Percentiles rank a stretch among this genome's conserved stretches.
Conservation (phyloP, 179 eudicot genomes). For the Actinidia polygama region DNA sequence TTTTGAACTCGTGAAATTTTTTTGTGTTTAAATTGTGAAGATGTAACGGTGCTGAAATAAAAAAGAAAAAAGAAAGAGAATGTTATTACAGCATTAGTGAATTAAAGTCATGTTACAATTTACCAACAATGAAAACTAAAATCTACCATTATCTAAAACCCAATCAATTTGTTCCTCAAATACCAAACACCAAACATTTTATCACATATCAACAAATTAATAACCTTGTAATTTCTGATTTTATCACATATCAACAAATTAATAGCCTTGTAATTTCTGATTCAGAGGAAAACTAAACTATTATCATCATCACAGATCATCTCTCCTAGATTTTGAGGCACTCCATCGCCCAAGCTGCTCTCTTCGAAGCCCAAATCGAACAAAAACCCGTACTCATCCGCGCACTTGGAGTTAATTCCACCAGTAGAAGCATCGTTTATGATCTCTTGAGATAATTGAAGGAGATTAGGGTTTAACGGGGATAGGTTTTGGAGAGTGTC, state of each 20-base stretch:
- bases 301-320: constrained; percentile 9
- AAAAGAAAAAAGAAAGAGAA: too few relatives aligned
- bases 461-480: constrained; percentile 22
- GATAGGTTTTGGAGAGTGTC: constrained; percentile 7
- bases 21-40: too few relatives aligned
- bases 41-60: too few relatives aligned
- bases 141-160: neutral
- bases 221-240: neutral
- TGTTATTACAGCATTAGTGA: too few relatives aligned
- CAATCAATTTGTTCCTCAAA: neutral
- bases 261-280: neutral
- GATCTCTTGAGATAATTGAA: constrained; percentile 20
- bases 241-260: neutral
- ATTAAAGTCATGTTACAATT: neutral
- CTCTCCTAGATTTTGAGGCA: constrained; percentile 2
- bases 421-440: neutral
- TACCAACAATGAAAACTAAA: neutral
- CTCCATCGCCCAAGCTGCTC: constrained; percentile 3
- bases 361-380: constrained; percentile 10
- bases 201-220: neutral
- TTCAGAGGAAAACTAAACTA: constrained; percentile 14
- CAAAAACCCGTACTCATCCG: constrained; percentile 19
- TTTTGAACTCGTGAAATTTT: too few relatives aligned
- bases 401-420: neutral
- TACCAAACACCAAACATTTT: neutral